Evolutionary conservation across 1,284 basidiomycete species (phyloP), one percentile per base, ranked within the genome.

Genomic region (Boletus semigastroideus): DNA sequence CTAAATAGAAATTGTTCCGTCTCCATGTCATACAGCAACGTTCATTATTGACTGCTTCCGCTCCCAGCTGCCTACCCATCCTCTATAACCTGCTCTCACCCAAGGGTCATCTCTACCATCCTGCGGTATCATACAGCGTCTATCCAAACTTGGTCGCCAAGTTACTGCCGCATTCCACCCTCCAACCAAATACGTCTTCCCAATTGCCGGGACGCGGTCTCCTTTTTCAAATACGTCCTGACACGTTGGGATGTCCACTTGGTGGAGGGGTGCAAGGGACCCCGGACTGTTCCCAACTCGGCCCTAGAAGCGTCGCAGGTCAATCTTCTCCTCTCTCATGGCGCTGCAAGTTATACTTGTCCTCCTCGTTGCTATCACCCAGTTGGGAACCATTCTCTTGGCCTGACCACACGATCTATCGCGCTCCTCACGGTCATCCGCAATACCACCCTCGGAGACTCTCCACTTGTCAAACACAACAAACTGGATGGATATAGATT

Each of bases 1-100:
- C 51, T 33, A 65, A 54, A 62, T 66, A 50, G 65, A 54, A 61
- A 56, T 22, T 13, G 51, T 66, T 41, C 54, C 55, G 51, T 62
- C 48, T 49, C 65, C 52, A 52, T 59, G 49, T 65, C 58, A 46
- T 62, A 48, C 59, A 61, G 51, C 57, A 53, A 28, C 49, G 60
- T 61, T 53, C 57, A 52, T 42, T 53, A 66, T 62, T 65, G 56
- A 59, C 43, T 38, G 39, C 27, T 39, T 27, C 12, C 30, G 10
- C 31, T 30, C 36, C 25, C 39, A 27, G 16, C 16, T 5, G 1
- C 16, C 27, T 41, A 25, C 17, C 31, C 45, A 34, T 42, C 51
- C 51, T 7, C 55, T 55, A 60, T 60, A 33, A 56, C 55, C 58
- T 59, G 59, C 58, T 58, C 33, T 19, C 30, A 25, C 34, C 38